Percentiles rank a stretch among this genome's conserved stretches.
phyloP scores from a whole-genome alignment of 2,329 filamentous ascomycete species.

The Penicillium italicum region DNA sequence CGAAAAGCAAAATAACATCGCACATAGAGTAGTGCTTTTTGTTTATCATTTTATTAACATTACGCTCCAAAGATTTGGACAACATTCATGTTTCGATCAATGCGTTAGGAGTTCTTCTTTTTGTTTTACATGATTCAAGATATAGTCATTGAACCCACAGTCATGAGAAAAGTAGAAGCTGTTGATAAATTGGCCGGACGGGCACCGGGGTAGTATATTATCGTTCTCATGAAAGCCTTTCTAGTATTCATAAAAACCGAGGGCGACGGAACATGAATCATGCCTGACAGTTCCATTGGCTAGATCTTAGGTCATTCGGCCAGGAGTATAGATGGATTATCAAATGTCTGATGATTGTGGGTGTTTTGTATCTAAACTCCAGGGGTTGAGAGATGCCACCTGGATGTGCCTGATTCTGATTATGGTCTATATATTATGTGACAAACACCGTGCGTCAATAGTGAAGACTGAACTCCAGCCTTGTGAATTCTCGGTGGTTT shows the following conservation, averaged over 20 bases:
- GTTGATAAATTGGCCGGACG: neutral
- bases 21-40: neutral
- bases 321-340: too few species aligned
- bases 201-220: neutral
- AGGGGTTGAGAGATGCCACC: too few species aligned
- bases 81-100: neutral
- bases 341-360: too few species aligned
- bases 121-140: neutral
- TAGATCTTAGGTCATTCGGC: too few species aligned
- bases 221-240: neutral
- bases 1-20: neutral
- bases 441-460: too few species aligned
- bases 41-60: neutral
- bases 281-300: too few species aligned
- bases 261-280: too few species aligned
- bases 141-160: neutral
- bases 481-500: neutral
- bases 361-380: too few species aligned
- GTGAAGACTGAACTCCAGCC: neutral
- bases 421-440: too few species aligned
- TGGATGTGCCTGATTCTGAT: too few species aligned
- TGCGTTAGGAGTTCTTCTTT: neutral
- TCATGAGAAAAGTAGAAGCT: neutral
- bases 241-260: too few species aligned
- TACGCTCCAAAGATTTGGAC: neutral